Percentiles rank a stretch among this genome's conserved stretches.
Conservation (phyloP, 1,284 basidiomycete genomes). For the Ceratobasidium sp. region DNA sequence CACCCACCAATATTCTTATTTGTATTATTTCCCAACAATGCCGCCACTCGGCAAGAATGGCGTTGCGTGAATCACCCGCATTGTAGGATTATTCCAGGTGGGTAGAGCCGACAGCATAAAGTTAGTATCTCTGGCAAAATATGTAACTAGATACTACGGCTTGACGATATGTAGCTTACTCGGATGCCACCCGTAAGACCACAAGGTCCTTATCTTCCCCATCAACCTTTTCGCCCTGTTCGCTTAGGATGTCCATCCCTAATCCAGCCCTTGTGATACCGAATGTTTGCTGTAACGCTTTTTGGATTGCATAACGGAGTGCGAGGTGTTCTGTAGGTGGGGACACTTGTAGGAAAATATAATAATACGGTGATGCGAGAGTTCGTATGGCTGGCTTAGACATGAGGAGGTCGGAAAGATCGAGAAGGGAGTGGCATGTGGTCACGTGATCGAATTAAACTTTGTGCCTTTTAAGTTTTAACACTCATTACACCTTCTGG, state of each 20-base stretch:
- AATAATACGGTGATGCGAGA: slow-evolving; percentile 23
- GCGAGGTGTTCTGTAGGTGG: slow-evolving; percentile 35
- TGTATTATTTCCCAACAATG: background rate
- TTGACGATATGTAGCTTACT: slow-evolving; percentile 1
- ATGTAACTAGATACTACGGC: background rate
- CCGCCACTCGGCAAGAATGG: slow-evolving; percentile 8
- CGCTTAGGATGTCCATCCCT: slow-evolving; percentile 7
- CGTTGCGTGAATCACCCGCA: slow-evolving; percentile 18
- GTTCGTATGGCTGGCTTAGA: background rate
- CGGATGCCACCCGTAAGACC: slow-evolving; percentile 27
- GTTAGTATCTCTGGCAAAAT: slow-evolving; percentile 13
- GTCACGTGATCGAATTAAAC: slow-evolving; percentile 3
- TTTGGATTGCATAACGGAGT: slow-evolving; percentile 38
- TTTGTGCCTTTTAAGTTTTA: background rate
- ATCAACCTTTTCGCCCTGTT: background rate
- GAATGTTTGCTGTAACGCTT: slow-evolving; percentile 32
- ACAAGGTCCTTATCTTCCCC: background rate
- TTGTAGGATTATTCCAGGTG: slow-evolving; percentile 29
- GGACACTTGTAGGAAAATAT: slow-evolving; percentile 25
- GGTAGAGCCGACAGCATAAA: slow-evolving; percentile 28
- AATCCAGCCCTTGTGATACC: slow-evolving; percentile 35
- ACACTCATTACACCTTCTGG: background rate
- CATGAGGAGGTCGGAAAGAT: background rate
- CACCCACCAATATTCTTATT: no score
- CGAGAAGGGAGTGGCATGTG: no score